Base-by-base conservation (phyloP, 192 early-diverging fungal genomes). In the Geranomyces michiganensis region DNA sequence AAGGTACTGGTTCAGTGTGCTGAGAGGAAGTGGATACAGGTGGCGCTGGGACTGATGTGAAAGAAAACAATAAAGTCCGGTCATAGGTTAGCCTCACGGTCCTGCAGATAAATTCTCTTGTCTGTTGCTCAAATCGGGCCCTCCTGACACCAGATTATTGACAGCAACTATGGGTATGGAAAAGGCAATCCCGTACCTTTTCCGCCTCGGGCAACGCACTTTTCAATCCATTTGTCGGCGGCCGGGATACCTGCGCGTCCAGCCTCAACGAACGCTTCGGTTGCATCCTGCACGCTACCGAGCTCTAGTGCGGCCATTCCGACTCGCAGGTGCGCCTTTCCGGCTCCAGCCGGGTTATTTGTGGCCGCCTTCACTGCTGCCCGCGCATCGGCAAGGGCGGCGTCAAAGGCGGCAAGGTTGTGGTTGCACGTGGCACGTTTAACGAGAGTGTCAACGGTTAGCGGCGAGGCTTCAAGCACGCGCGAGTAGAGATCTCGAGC, bases 271-370 rank as follows among this genome's bases (percentile, higher is more conserved):
- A 90, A 73, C 32, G 78, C 78, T n/a, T 66, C 69, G 46, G 86
- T 83, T 0, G 93, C 89, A 41, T 84, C 87, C 19, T 82, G 71
- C 61, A n/a, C 21, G 24, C 53, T 66, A 5, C 61, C 71, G 44
- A 79, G 33, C n/a, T 72, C 67, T 30, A 55, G 19, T 36, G 49
- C 62, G 17, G 74, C 76, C 70, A 73, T 36, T 2, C 60, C 73
- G 83, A 81, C 77, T 85, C 92, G 63, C 85, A 85, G 76, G 62
- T 89, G 83, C 13, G 91, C 90, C 79, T 91, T 91, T 15, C 87
- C 90, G 56, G 76, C 84, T 55, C 80, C 76, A 56, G 76, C 80
- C 56, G 71, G 73, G 76, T 84, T 81, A 49, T 78, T 73, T 64
- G 84, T 76, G 47, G 88, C 68, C 26, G 92, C 76, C 24, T 31